Evolutionary conservation across 2,329 filamentous ascomycete genomes (phyloP).

Genomic region (Lojkania enalia): DNA sequence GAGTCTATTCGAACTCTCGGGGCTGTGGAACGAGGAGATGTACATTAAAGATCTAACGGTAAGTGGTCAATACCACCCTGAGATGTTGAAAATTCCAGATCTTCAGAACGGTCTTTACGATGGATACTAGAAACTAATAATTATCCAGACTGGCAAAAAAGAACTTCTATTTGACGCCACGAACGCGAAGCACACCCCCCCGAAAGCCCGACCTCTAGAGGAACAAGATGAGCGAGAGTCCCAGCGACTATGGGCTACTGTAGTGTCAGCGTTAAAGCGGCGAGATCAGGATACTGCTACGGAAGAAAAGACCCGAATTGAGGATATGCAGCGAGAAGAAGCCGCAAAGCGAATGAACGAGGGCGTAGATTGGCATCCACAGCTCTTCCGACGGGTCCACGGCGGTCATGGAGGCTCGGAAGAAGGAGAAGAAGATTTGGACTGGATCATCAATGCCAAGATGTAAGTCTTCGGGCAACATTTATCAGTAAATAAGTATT

Average conservation of each 20-base stretch:
- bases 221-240: constrained; percentile 93
- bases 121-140: background rate
- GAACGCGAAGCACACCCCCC: constrained; percentile 74
- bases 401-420: constrained; percentile 71
- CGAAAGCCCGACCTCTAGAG: constrained; percentile 72
- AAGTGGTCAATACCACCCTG: constrained; percentile 38
- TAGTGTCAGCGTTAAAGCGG: constrained; percentile 77
- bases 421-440: constrained; percentile 83
- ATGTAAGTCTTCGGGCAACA: constrained; percentile 61
- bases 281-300: constrained; percentile 88
- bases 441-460: constrained; percentile 90
- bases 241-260: constrained; percentile 81
- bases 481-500: constrained; percentile 1
- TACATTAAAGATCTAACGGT: constrained; percentile 80
- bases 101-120: background rate
- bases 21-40: constrained; percentile 95
- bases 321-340: constrained; percentile 88
- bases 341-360: constrained; percentile 78
- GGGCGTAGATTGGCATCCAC: constrained; percentile 83
- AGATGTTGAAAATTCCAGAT: background rate
- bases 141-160: constrained; percentile 76
- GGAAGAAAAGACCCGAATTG: constrained; percentile 93
- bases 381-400: constrained; percentile 76
- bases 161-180: constrained; percentile 88
- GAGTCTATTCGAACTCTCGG: constrained; percentile 82